Evolutionary conservation across 106 monocot genomes (phyloP).

Genomic region (Dioscorea alata): DNA sequence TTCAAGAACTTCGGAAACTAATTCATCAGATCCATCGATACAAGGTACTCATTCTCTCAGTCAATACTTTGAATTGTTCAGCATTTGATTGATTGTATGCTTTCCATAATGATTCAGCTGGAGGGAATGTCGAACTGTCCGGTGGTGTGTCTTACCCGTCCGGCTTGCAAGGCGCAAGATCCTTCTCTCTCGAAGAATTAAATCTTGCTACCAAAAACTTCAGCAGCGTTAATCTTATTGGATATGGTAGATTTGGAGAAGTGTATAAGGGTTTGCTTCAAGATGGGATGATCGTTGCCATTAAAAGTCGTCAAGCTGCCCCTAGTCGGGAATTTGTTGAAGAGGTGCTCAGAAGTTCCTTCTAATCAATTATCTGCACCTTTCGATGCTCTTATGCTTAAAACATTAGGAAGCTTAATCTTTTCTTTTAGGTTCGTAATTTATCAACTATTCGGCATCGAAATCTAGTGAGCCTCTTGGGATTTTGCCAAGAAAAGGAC

Average conservation of each 20-base stretch:
- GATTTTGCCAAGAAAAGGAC: conserved; percentile 85
- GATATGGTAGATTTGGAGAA: conserved; percentile 78
- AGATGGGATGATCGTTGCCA: conserved; percentile 82
- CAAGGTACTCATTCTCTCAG: conserved; percentile 34
- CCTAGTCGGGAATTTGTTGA: conserved; percentile 54
- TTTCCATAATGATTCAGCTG: conserved; percentile 25
- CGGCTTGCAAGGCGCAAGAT: conserved; percentile 37
- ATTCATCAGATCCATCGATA: conserved; percentile 60
- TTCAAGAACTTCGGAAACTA: conserved; percentile 53
- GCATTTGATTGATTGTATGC: background rate
- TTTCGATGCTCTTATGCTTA: background rate
- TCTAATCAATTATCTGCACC: background rate
- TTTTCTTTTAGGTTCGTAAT: conserved; percentile 49
- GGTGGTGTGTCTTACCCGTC: conserved; percentile 26
- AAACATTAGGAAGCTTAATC: background rate
- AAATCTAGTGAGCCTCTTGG: conserved; percentile 83
- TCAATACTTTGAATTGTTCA: background rate
- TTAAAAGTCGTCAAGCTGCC: conserved; percentile 61
- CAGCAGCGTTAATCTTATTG: conserved; percentile 70
- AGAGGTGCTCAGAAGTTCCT: conserved; percentile 39
- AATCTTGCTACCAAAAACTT: conserved; percentile 77
- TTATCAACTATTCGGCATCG: conserved; percentile 71
- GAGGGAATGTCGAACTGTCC: conserved; percentile 35
- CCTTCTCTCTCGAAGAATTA: conserved; percentile 63
- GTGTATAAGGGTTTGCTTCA: conserved; percentile 90